A percentile compares a stretch with the other conserved stretches of the same genome.
Evolutionary conservation across 2,329 filamentous ascomycete species (phyloP).

Genomic region (Aspergillus sp.): DNA sequence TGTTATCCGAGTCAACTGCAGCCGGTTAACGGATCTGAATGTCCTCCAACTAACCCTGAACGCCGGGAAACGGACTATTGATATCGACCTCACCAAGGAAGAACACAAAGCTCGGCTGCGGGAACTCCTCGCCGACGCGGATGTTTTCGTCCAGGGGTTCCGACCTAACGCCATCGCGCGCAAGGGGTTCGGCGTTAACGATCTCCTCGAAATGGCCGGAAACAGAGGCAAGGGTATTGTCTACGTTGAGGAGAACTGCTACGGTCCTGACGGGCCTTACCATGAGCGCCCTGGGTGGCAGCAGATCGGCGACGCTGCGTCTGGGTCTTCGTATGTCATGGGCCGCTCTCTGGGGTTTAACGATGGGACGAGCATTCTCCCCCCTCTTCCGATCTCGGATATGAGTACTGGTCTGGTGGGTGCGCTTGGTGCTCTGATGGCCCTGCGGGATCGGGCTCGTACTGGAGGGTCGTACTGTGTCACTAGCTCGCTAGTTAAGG

Average conservation of each 20-base stretch:
- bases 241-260: conserved; percentile 52
- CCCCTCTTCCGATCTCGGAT: not conserved
- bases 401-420: not conserved
- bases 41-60: conserved; percentile 10
- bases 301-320: conserved; percentile 48
- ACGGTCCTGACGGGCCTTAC: conserved; percentile 49
- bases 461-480: conserved; percentile 21
- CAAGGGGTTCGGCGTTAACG: conserved; percentile 3
- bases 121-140: conserved; percentile 49
- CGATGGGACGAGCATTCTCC: not conserved
- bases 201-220: conserved; percentile 38
- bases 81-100: conserved; percentile 47
- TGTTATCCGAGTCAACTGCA: conserved; percentile 49
- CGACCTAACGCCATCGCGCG: conserved; percentile 41
- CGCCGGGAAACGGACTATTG: conserved; percentile 15
- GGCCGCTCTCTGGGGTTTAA: conserved; percentile 25
- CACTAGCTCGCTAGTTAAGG: conserved; percentile 29
- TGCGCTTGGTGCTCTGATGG: not conserved
- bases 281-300: conserved; percentile 50
- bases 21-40: not conserved
- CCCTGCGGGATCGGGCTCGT: not conserved
- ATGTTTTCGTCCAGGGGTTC: conserved; percentile 56
- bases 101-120: conserved; percentile 40
- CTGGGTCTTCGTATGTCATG: conserved; percentile 35
- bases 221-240: conserved; percentile 45